Percentiles rank a stretch among this genome's conserved stretches.
Evolutionary conservation across 805 yeast genomes (phyloP).

Genomic region (Lipomyces sp.): DNA sequence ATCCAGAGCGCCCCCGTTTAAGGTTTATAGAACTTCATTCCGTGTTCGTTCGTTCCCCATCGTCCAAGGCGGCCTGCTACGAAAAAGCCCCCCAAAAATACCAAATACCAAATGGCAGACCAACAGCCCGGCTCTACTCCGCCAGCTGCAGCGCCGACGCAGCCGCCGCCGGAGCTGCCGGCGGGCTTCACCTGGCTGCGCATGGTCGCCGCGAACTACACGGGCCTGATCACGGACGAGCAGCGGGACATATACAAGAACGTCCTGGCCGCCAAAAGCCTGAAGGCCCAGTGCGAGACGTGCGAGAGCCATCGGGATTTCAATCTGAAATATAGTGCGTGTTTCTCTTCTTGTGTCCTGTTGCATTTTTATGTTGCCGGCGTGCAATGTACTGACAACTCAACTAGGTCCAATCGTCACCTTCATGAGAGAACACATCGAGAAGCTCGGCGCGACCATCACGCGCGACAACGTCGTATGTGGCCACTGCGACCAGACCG

Average conservation of each 20-base stretch:
- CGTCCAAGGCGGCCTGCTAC: no score
- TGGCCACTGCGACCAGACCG: slow-evolving; percentile 75
- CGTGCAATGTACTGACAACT: no score
- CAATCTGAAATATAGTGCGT: slow-evolving; percentile 56
- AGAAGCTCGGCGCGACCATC: slow-evolving; percentile 57
- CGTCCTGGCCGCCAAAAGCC: slow-evolving; percentile 5
- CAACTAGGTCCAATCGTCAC: slow-evolving; percentile 69
- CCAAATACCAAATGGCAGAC: no score
- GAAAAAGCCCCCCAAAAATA: no score
- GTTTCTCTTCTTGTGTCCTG: not conserved
- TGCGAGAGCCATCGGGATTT: slow-evolving; percentile 79
- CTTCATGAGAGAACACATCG: slow-evolving; percentile 82
- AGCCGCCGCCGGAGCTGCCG: slow-evolving; percentile 18
- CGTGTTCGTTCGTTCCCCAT: no score
- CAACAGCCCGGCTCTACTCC: no score
- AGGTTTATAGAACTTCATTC: no score
- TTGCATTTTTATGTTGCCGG: no score
- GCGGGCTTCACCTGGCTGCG: slow-evolving; percentile 23
- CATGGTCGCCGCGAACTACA: slow-evolving; percentile 17
- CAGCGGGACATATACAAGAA: slow-evolving; percentile 9
- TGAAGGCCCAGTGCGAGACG: slow-evolving; percentile 50
- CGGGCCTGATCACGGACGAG: slow-evolving; percentile 18
- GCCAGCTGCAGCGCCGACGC: not conserved
- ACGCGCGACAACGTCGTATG: slow-evolving; percentile 60
- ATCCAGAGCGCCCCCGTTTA: no score